Evolutionary conservation across 1,284 basidiomycete species (phyloP), one percentile per base, ranked within the genome.

Genomic region (Stygiomarasmius scandens): DNA sequence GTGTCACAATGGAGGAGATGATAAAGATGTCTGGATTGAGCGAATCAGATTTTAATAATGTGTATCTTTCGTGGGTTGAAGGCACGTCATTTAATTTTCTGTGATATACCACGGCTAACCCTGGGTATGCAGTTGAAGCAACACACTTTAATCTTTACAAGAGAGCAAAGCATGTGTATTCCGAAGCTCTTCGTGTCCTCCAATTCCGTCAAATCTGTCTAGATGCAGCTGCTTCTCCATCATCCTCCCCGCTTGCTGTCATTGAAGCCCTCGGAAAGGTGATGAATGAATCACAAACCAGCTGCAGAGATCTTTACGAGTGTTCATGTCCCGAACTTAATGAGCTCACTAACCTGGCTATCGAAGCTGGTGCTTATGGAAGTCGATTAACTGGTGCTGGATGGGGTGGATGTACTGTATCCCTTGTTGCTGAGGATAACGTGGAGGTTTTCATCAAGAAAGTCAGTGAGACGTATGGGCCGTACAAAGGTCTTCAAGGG

Each of bases 391-490:
- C 92, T 29, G 90, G 90, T 44, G 93, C 93, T 0, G 93, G 93
- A 1, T 96, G 93, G 93, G 94, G 94, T 51, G 94, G 94, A 11
- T 94, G 92, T 64, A 90, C 90, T 0, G 89, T 96, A 22, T 92
- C 90, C 16, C 80, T 96, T 19, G 88, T 96, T 2, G 80, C 84
- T 6, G 87, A 90, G 63, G 72, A 77, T n/a, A 67, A 81, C 36
- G 89, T 92, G 2, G 78, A 82, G 0, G 61, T 67, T n/a, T 95
- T 96, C 67, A 86, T 95, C 49, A 68, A 74, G 59, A 76, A 78
- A 59, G 75, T 95, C 23, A 83, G 77, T 68, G 73, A 74, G 20
- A 72, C 73, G 16, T 95, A 93, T 68, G 72, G 69, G 20, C 82
- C 85, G 10, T 95, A 90, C 71, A 77, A 77, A 55, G 74, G 74